A percentile compares a stretch with the other conserved stretches of the same genome.
phyloP scores from a whole-genome alignment of 768 basidiomycete species.

The Pisolithus sp. region DNA sequence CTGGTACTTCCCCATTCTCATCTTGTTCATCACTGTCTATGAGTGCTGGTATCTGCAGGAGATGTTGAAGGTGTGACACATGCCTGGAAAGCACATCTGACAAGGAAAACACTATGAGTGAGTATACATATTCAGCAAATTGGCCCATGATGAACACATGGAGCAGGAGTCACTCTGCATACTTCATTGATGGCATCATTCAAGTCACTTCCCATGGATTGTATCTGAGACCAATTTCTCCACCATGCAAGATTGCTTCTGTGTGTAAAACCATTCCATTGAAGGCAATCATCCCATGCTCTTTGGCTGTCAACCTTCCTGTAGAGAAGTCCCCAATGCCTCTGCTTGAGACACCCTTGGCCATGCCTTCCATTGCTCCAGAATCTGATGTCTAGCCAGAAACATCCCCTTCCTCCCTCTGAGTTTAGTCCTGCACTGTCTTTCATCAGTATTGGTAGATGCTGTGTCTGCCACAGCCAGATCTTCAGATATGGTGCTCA shows the following conservation, averaged over 20 bases:
- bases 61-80: constrained; percentile 32
- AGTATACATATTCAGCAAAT: constrained; percentile 28
- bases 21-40: constrained; percentile 50
- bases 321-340: constrained; percentile 15
- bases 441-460: constrained; percentile 11
- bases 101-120: constrained; percentile 46
- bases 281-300: constrained; percentile 26
- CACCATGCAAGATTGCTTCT: constrained; percentile 42
- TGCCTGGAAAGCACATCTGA: constrained; percentile 41
- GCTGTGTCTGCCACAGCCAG: no score
- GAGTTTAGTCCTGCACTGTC: constrained; percentile 23
- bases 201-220: constrained; percentile 53
- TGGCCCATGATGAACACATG: constrained; percentile 29
- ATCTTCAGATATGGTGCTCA: no score
- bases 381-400: constrained; percentile 16
- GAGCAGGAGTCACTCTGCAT: constrained; percentile 30
- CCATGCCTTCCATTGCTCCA: constrained; percentile 19
- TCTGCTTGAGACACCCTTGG: constrained; percentile 22
- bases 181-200: constrained; percentile 46
- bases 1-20: constrained; percentile 42
- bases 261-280: constrained; percentile 30
- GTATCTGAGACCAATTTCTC: constrained; percentile 36
- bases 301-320: constrained; percentile 30
- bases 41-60: constrained; percentile 50
- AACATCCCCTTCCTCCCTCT: constrained; percentile 28